These are phyloP conservation scores for Grosmannia serpens DNA, from an alignment of 2,329 filamentous ascomycete species.

Conservation along the genomic window DNA sequence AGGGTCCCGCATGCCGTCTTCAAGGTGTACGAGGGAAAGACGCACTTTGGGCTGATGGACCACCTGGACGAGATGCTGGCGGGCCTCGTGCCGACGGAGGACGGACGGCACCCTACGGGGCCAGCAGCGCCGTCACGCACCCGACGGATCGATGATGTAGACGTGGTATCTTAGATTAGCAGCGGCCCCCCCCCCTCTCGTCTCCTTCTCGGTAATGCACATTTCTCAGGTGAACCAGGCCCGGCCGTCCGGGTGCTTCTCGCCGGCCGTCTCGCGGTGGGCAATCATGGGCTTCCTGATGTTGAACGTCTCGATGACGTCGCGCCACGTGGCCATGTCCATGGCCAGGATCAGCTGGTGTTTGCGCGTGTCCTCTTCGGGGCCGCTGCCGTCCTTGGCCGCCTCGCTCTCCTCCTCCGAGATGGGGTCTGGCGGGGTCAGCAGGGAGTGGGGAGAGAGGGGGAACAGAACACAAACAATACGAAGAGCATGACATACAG, in stretches of 20 bases:
- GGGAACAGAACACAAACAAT: not conserved
- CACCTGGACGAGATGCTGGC: conserved; percentile 7
- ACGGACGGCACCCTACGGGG: no score
- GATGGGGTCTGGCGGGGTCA: conserved; percentile 25
- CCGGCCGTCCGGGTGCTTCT: conserved; percentile 8
- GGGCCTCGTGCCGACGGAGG: not conserved
- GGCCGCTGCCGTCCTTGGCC: not conserved
- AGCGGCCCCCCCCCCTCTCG: no score
- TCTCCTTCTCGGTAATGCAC: not conserved
- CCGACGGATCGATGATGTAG: no score
- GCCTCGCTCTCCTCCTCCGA: conserved; percentile 34
- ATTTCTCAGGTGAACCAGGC: conserved; percentile 8
- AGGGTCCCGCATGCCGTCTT: conserved; percentile 21
- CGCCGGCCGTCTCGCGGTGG: conserved; percentile 46
- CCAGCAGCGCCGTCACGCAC: not conserved
- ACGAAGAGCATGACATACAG: conserved; percentile 38
- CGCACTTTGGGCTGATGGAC: conserved; percentile 13
- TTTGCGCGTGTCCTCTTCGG: conserved; percentile 24
- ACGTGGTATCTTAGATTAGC: no score
- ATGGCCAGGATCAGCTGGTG: conserved; percentile 84
- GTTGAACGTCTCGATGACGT: conserved; percentile 63
- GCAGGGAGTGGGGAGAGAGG: not conserved
- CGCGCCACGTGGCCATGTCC: conserved; percentile 73
- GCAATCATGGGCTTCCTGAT: conserved; percentile 74
- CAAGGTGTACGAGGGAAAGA: conserved; percentile 21